A percentile compares a stretch with the other conserved stretches of the same genome.
These are phyloP conservation scores for Phytophthora ramorum DNA, from an alignment of 352 stramenopile species.

Conservation along the genomic window DNA sequence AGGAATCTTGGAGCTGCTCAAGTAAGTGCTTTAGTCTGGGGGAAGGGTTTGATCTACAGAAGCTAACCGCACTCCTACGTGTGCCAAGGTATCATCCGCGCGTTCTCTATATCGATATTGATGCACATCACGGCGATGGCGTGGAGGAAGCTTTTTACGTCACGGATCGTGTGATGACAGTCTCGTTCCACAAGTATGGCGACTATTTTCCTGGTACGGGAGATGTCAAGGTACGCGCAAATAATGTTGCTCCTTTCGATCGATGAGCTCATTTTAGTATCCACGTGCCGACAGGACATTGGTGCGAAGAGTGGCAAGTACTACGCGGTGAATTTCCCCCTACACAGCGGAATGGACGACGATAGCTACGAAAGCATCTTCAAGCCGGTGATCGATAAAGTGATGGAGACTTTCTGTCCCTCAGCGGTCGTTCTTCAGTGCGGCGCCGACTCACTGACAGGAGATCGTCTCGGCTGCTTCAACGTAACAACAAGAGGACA, in stretches of 20 bases:
- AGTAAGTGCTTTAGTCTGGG: conserved; percentile 79
- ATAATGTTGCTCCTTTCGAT: neutral
- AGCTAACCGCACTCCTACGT: conserved; percentile 64
- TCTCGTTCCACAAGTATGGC: conserved; percentile 98
- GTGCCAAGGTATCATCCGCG: conserved; percentile 95
- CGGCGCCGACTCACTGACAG: conserved; percentile 96
- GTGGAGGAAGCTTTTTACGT: conserved; percentile 97
- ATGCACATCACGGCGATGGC: conserved; percentile 99
- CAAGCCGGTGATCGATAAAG: conserved; percentile 95
- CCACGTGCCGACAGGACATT: conserved; percentile 67
- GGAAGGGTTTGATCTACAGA: conserved; percentile 95
- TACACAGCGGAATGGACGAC: conserved; percentile 97
- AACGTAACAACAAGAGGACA: conserved; percentile 94
- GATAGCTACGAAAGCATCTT: conserved; percentile 96
- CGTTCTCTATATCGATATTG: conserved; percentile 99
- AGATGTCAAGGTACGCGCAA: conserved; percentile 64
- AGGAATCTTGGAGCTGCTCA: conserved; percentile 98
- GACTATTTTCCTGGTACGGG: conserved; percentile 99
- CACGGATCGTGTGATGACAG: conserved; percentile 98
- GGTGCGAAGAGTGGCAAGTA: conserved; percentile 93
- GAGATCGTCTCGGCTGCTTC: conserved; percentile 97
- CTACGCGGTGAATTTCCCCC: conserved; percentile 97
- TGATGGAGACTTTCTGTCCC: conserved; percentile 89
- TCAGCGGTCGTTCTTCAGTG: conserved; percentile 97
- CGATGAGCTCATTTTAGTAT: neutral